Evolutionary conservation across 2,329 filamentous ascomycete species (phyloP), one percentile per base, ranked within the genome.

Genomic region (Truncatella angustata): DNA sequence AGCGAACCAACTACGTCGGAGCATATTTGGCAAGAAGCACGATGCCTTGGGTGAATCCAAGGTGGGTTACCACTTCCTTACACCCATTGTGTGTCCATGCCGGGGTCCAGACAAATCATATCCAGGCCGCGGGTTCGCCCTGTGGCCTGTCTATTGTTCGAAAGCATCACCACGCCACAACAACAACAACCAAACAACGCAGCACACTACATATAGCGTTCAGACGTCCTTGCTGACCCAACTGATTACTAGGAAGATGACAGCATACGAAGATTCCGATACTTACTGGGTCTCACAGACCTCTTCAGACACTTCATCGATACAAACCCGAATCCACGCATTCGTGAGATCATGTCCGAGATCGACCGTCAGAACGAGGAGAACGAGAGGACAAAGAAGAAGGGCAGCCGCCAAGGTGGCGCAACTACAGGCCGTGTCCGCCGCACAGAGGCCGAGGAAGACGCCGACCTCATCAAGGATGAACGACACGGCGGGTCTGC

Each of bases 261-360:
- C 66, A 95, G 91, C 1, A 90, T 97, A 65, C 85, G 93, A 61
- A 82, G 94, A 67, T 99, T 99, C 69, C 87, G 91, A 58, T 99
- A 99, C 69, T 82, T 99, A 1, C 82, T 99, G 12, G 95, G 95
- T 23, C 78, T 99, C 49, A 99, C 94, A 14, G 94, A 99, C 65
- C 79, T 99, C 18, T 99, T 99, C 76, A 91, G 95, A 58, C 94
- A 99, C 73, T 99, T 99, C 71, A 99, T 99, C 73, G 92, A 97
- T 67, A 91, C 91, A 7, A 99, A 97, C 66, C 93, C 92, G 4
- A 92, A 99, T 66, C 93, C 94, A 14, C 90, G 90, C 63, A 94
- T 97, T 64, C 90, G 93, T 63, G 90, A 96, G 53, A 91, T 97
- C 61, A 94, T 97, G 81, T 81, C 83, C 47, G 90, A 97, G 71